Base-by-base conservation (phyloP, 352 stramenopile species). In the Pythium phragmitis region DNA sequence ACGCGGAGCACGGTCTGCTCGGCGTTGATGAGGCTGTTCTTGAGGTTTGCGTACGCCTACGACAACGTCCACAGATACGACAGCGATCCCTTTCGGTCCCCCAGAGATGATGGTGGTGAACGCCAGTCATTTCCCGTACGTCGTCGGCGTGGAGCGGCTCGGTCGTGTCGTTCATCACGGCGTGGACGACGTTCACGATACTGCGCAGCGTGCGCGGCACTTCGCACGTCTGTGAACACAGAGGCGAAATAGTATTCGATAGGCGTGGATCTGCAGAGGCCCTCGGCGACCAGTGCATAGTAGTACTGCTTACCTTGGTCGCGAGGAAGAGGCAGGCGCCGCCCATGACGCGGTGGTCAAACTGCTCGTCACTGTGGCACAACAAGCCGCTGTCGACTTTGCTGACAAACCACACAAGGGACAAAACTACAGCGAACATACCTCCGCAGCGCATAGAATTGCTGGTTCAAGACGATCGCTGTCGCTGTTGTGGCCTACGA, bases 101-200 rank as follows among this genome's bases (percentile, higher is more conserved):
- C 26, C 4, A 3, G 26, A 30, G 26, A 30, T 30, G 26, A 5
- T 30, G 26, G 5, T 42, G n/a, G 41, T 13, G 28, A 19, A 13
- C 7, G 21, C 14, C 41, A 47, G 14, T 47, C 7, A 14, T 3
- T 47, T 47, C 11, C 34, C 70, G 39, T 58, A 82, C 76, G 52
- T 65, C 61, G 55, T 77, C 73, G 3, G 71, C 71, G 34, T 66
- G 63, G 6, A 84, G 66, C 16, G 66, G 66, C 48, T 61, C 55
- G n/a, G 59, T 65, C 16, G 66, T 68, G 46, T 72, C 30, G 49
- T 72, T 72, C 42, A 58, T 51, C 14, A 68, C 43, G 12, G 76
- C 74, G 68, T 85, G 72, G 37, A 78, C 69, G 41, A 79, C 76
- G 49, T 85, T 85, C n/a, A 74, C 70, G 61, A 85, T 58, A 55